Evolutionary conservation across 1,139 yeast genomes (phyloP).

Genomic region (Nakaseomyces glabratus): DNA sequence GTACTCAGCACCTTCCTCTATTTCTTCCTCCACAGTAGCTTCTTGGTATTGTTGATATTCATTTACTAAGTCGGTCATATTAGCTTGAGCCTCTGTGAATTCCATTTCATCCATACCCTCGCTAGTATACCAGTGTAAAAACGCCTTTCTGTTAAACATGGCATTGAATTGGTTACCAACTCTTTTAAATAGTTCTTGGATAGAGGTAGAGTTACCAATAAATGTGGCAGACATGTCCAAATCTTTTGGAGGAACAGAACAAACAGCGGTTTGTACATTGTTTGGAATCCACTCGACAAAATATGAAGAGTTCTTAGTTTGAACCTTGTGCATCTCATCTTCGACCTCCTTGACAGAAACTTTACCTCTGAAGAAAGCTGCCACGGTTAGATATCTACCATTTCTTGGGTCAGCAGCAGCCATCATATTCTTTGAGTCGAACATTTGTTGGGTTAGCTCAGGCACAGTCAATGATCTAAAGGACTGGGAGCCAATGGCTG

Average conservation of each 20-base stretch:
- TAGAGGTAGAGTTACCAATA: constrained; percentile 85
- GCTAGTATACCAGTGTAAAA: constrained; percentile 90
- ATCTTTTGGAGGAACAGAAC: constrained; percentile 82
- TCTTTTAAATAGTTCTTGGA: constrained; percentile 83
- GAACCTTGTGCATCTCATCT: constrained; percentile 82
- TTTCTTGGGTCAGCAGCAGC: constrained; percentile 88
- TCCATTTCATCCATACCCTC: constrained; percentile 96
- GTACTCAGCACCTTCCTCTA: constrained; percentile 57
- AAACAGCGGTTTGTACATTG: constrained; percentile 88
- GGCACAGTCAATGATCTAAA: constrained; percentile 82
- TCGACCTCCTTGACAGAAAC: constrained; percentile 89
- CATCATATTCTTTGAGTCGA: constrained; percentile 89
- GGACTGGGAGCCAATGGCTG: constrained; percentile 68
- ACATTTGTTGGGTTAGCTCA: constrained; percentile 87
- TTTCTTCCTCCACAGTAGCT: constrained; percentile 63
- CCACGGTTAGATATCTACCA: constrained; percentile 89
- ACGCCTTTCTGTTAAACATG: constrained; percentile 89
- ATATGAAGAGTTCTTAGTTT: constrained; percentile 68
- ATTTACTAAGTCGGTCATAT: constrained; percentile 78
- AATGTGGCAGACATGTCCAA: constrained; percentile 86
- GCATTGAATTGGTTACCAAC: constrained; percentile 84
- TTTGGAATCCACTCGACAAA: constrained; percentile 97
- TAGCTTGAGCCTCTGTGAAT: constrained; percentile 75
- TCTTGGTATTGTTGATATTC: constrained; percentile 93
- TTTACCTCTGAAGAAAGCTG: constrained; percentile 89